Base-by-base conservation (phyloP, 2,329 filamentous ascomycete species). In the Epicoccum nigrum region DNA sequence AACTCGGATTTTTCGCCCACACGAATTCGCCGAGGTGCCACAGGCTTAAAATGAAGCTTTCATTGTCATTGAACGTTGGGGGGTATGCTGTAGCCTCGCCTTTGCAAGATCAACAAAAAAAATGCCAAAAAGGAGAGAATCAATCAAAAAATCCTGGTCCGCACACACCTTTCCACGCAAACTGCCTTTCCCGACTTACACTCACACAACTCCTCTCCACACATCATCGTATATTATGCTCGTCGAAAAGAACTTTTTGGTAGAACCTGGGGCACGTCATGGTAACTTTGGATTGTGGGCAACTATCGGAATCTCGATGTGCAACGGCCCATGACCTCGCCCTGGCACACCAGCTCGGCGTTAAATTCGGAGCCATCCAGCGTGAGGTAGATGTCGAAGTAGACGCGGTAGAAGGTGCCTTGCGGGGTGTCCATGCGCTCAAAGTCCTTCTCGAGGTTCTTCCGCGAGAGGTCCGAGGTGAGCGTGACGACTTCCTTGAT, bases 401-500 rank as follows among this genome's bases (percentile, higher is more conserved):
- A 89, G 43, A 91, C 86, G 43, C 82, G 76, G 64, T 82, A 77
- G 23, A 88, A 64, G 78, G 84, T 63, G 72, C 94, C 94, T 74
- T 99, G 93, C 5, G 94, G 92, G 1, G 94, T 97, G 73, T 97
- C 94, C 94, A 97, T 97, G 71, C 94, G 87, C 78, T 99, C 94
- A 69, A 99, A 99, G 74, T 99, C 94, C 77, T 97, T 97, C 76
- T 99, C 94, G 11, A 99, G 86, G 73, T 97, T 97, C 83, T 97
- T 99, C 65, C 93, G 88, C 40, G 92, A 97, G 50, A 99, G 82
- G 72, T 99, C 94, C 2, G 93, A 97, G 2, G 94, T 97, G 42
- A 99, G 86, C 1, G 94, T 99, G 59, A 97, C 94, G 50, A 97
- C 92, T 77, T 97, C 94, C 83, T 97, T 97, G 84, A 97, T 97